These are phyloP conservation scores for Phylloboletellus chloephorus DNA, from an alignment of 1,284 basidiomycete genomes.

Conservation along the genomic window DNA sequence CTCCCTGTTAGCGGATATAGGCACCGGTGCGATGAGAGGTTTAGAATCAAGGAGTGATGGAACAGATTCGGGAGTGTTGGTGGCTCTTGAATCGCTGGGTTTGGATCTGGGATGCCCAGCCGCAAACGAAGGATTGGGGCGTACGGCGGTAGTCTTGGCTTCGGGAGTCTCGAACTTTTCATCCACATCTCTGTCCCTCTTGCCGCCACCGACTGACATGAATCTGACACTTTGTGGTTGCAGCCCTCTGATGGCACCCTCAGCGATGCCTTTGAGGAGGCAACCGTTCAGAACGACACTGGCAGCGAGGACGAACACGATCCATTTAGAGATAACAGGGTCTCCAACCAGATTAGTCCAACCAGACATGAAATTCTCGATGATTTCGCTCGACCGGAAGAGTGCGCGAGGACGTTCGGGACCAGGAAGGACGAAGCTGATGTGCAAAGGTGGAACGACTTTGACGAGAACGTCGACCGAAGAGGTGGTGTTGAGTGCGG, in stretches of 20 bases:
- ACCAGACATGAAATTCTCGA: conserved; percentile 88
- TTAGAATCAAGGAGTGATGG: conserved; percentile 14
- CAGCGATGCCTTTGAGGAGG: conserved; percentile 77
- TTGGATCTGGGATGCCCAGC: conserved; percentile 21
- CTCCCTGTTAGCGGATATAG: conserved; percentile 20
- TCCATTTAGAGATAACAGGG: conserved; percentile 94
- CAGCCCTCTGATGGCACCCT: conserved; percentile 37
- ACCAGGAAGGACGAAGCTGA: conserved; percentile 44
- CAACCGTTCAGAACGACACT: conserved; percentile 93
- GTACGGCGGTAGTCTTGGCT: conserved; percentile 14
- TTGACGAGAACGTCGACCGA: conserved; percentile 59
- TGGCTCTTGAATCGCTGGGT: conserved; percentile 12
- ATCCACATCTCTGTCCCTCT: conserved; percentile 26
- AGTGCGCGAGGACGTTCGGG: conserved; percentile 22
- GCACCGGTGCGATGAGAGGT: conserved; percentile 25
- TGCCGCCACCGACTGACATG: conserved; percentile 33
- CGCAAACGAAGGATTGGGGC: conserved; percentile 23
- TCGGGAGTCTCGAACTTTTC: conserved; percentile 19
- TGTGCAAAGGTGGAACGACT: conserved; percentile 61
- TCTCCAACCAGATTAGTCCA: conserved; percentile 96
- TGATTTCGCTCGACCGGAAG: conserved; percentile 32
- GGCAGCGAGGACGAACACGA: conserved; percentile 82
- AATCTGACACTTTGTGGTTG: conserved; percentile 46
- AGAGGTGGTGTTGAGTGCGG: conserved; percentile 33
- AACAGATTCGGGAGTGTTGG: conserved; percentile 18